These are phyloP conservation scores for Cryphonectria radicalis DNA, from an alignment of 2,329 filamentous ascomycete genomes.

Conservation along the genomic window DNA sequence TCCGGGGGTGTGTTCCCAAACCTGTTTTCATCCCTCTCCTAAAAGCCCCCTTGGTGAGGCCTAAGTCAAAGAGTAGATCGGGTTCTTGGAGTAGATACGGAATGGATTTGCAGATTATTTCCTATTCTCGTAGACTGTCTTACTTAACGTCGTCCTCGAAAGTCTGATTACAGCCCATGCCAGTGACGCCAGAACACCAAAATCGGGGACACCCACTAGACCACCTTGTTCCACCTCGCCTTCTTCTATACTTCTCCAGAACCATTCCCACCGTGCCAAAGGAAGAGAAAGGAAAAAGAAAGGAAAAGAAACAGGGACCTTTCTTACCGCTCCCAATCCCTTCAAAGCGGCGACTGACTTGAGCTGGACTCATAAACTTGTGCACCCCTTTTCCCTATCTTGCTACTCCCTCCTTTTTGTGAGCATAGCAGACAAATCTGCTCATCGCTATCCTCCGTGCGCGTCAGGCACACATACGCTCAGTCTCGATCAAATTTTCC, in stretches of 20 bases:
- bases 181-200: constrained; percentile 14
- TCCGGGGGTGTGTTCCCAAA: not conserved
- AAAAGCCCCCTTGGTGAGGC: not conserved
- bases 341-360: not conserved
- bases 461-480: not conserved
- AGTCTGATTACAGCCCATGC: constrained; percentile 6
- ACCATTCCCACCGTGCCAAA: not conserved
- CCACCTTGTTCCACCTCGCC: not conserved
- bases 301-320: not conserved
- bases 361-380: constrained; percentile 7
- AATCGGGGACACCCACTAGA: not conserved
- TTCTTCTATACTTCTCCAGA: not conserved
- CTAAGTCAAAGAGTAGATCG: not conserved
- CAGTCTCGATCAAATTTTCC: not conserved
- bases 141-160: constrained; percentile 1
- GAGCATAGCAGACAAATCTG: not conserved
- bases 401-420: constrained; percentile 17
- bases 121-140: not conserved
- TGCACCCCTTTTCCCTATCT: constrained; percentile 4
- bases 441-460: not conserved
- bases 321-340: too few relatives aligned
- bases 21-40: not conserved
- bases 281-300: too few relatives aligned
- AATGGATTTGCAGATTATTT: constrained; percentile 4
- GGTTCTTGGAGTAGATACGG: not conserved